phyloP scores from a whole-genome alignment of 495 filamentous ascomycete species.

The Aspergillus egyptiacus region DNA sequence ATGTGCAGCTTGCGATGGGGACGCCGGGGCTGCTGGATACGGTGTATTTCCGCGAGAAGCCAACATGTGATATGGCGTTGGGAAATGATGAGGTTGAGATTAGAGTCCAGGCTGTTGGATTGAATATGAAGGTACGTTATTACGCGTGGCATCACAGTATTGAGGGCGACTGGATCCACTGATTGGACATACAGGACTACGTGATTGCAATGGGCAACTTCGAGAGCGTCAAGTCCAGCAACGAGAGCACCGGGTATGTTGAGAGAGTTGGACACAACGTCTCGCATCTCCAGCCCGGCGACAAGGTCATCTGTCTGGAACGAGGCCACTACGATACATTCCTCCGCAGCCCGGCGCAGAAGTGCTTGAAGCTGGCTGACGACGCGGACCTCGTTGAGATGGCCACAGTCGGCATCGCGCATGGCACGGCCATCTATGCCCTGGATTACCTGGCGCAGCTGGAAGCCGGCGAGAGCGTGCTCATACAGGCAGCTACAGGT shows the following conservation, averaged over 20 bases:
- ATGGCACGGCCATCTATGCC: conserved; percentile 1
- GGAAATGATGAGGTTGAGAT: conserved; percentile 26
- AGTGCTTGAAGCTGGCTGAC: conserved; percentile 20
- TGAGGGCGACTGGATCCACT: no score
- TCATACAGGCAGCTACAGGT: no score
- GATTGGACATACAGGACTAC: no score
- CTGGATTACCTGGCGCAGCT: no score
- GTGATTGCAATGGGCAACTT: conserved; percentile 24
- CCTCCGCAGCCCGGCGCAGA: neutral
- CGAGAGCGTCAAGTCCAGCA: neutral
- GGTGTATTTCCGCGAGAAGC: neutral
- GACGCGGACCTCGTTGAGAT: conserved; percentile 32
- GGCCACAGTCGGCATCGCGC: conserved; percentile 23
- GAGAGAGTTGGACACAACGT: conserved; percentile 32
- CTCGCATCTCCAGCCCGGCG: conserved; percentile 27
- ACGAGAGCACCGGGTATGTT: conserved; percentile 23
- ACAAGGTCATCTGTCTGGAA: conserved; percentile 22
- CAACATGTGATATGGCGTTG: conserved; percentile 2
- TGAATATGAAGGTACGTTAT: no score
- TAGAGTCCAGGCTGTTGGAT: conserved; percentile 28
- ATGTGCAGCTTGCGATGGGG: neutral
- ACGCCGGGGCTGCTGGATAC: neutral
- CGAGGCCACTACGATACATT: neutral
- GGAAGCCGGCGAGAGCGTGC: no score
- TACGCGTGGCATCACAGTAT: no score